Evolutionary conservation across 1,284 basidiomycete species (phyloP), one percentile per base, ranked within the genome.

Genomic region (Testicularia cyperi): DNA sequence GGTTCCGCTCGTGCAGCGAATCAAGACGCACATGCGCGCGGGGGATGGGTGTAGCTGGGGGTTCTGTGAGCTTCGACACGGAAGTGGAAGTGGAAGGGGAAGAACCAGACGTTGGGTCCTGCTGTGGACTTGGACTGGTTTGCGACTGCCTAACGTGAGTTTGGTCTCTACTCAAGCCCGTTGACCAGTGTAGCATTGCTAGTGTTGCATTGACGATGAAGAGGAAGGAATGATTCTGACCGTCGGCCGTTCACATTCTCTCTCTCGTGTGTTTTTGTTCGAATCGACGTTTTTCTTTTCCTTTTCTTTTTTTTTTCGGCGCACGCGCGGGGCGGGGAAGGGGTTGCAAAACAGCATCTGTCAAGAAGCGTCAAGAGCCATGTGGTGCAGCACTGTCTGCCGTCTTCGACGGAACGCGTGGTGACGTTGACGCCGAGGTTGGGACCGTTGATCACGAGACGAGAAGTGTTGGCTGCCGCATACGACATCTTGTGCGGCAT

Each of bases 51-150:
- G 83, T 20, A 95, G 94, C 76, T 96, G 92, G 74, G 87, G 85
- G 0, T 79, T 96, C 36, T 85, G 85, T 0, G 86, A 90, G 70
- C 86, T 90, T 34, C 79, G 85, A 2, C 91, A 44, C 14, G 49
- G 48, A 10, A 16, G 9, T 18, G 39, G 92, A n/a, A n/a, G n/a
- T n/a, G n/a, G n/a, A n/a, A n/a, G n/a, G 77, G 89, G 91, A 1
- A 83, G 85, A 54, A 96, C 92, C 0, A 82, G 85, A 9, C 83
- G 92, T 16, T 97, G 92, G 91, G 88, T 86, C 0, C 77, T 96
- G 0, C 87, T 82, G 0, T 96, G 92, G 92, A 31, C 38, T 1
- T 18, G 18, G 7, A 41, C 33, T 0, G 27, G 34, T 20, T 20
- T 62, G 15, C 30, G 58, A 12, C 18, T 62, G 4, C 28, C 40